Conservation (phyloP, 768 basidiomycete species). For the Leccinum variicolor region DNA sequence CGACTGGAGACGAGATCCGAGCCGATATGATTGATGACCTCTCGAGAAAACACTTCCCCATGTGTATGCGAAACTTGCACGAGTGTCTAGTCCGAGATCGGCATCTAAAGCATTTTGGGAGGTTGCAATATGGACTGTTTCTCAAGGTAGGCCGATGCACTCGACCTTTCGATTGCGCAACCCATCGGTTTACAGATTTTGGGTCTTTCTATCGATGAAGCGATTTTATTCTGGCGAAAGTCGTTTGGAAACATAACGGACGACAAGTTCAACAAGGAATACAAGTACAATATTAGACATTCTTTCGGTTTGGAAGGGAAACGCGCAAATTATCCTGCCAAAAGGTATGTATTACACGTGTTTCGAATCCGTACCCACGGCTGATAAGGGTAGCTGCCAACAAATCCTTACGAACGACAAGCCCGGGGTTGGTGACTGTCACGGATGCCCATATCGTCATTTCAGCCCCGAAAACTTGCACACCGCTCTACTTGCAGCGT, state of each 20-base stretch:
- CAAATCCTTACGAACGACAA: constrained; percentile 72
- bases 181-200: constrained; percentile 56
- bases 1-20: constrained; percentile 65
- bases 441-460: constrained; percentile 93
- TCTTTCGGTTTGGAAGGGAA: constrained; percentile 93
- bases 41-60: constrained; percentile 84
- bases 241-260: constrained; percentile 78
- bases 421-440: constrained; percentile 65
- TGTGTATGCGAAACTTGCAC: constrained; percentile 93
- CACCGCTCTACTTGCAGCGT: constrained; percentile 65
- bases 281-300: constrained; percentile 97
- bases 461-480: constrained; percentile 82
- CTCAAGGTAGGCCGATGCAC: constrained; percentile 64
- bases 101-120: constrained; percentile 90
- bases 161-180: not conserved
- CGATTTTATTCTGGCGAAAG: constrained; percentile 88
- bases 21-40: constrained; percentile 94
- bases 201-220: constrained; percentile 92
- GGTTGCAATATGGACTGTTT: constrained; percentile 90
- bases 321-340: constrained; percentile 91
- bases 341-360: constrained; percentile 51
- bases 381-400: constrained; percentile 62
- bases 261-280: constrained; percentile 96
- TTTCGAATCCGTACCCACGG: not conserved
- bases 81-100: constrained; percentile 70